Evolutionary conservation across 2,329 filamentous ascomycete species (phyloP).

Genomic region (Neurospora crassa): DNA sequence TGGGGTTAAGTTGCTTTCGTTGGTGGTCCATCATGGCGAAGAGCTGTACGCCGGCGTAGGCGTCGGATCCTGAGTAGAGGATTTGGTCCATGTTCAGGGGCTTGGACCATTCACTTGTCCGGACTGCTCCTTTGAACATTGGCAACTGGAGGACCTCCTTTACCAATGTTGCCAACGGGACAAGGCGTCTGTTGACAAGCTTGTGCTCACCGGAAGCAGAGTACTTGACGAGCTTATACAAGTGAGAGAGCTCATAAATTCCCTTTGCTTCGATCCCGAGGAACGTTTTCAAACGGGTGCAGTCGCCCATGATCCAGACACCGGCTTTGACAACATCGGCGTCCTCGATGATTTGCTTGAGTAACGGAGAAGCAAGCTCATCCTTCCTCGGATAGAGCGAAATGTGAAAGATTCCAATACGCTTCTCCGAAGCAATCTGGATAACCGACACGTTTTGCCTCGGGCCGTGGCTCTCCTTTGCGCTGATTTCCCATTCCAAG

Average conservation of each 20-base stretch:
- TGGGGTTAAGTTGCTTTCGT: constrained; percentile 55
- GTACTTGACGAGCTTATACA: constrained; percentile 69
- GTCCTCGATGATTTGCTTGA: constrained; percentile 65
- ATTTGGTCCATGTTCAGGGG: constrained; percentile 55
- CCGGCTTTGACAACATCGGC: constrained; percentile 63
- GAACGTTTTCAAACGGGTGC: constrained; percentile 56
- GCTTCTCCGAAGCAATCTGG: constrained; percentile 68
- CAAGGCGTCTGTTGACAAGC: constrained; percentile 55
- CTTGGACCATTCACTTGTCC: constrained; percentile 65
- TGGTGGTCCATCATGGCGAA: constrained; percentile 63
- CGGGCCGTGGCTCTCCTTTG: constrained; percentile 35
- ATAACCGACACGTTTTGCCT: constrained; percentile 71
- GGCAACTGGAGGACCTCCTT: constrained; percentile 63
- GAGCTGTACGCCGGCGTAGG: constrained; percentile 68
- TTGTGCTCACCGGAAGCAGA: constrained; percentile 39
- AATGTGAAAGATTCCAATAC: constrained; percentile 74
- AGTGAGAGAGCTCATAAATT: constrained; percentile 71
- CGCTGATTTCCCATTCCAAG: constrained; percentile 66
- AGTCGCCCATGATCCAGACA: constrained; percentile 64
- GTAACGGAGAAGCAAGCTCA: constrained; percentile 59
- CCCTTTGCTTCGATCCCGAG: constrained; percentile 56
- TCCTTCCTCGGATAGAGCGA: constrained; percentile 46
- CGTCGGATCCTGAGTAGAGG: constrained; percentile 67
- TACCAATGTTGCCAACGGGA: constrained; percentile 61
- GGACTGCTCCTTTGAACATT: constrained; percentile 63